Evolutionary conservation across 1,284 basidiomycete species (phyloP).

Genomic region (Ganoderma lingzhi): DNA sequence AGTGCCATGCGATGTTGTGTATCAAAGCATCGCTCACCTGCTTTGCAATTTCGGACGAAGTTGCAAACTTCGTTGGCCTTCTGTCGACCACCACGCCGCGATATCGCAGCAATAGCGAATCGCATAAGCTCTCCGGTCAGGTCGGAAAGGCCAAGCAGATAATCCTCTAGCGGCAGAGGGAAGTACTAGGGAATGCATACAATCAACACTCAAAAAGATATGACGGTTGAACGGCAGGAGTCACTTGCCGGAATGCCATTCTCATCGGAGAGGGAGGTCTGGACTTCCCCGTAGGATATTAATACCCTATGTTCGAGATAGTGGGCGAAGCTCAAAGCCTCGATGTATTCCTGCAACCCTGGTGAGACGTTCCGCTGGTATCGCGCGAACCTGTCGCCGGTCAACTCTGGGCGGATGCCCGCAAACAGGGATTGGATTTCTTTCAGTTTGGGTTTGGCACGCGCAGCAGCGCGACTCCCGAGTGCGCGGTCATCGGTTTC

Average conservation of each 20-base stretch:
- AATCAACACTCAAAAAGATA: background rate
- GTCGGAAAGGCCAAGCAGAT: slow-evolving; percentile 92
- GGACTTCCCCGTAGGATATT: slow-evolving; percentile 77
- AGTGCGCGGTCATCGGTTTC: slow-evolving; percentile 42
- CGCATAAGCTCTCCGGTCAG: slow-evolving; percentile 98
- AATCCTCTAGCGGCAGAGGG: slow-evolving; percentile 79
- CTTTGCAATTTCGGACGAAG: slow-evolving; percentile 84
- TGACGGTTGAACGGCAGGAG: too few relatives aligned
- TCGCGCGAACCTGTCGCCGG: slow-evolving; percentile 81
- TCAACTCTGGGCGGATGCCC: slow-evolving; percentile 69
- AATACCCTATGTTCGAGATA: slow-evolving; percentile 82
- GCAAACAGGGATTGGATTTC: slow-evolving; percentile 78
- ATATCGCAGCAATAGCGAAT: slow-evolving; percentile 83
- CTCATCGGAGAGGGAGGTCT: slow-evolving; percentile 65
- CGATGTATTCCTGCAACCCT: slow-evolving; percentile 91
- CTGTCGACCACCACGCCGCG: slow-evolving; percentile 74
- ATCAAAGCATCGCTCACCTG: slow-evolving; percentile 54
- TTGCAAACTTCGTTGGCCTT: slow-evolving; percentile 76
- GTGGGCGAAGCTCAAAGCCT: slow-evolving; percentile 90
- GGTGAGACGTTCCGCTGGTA: slow-evolving; percentile 82
- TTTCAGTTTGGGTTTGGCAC: slow-evolving; percentile 72
- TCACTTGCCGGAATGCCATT: slow-evolving; percentile 66
- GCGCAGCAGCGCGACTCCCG: slow-evolving; percentile 55
- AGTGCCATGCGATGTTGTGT: background rate
- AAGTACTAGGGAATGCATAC: slow-evolving; percentile 58